Conservation (phyloP, 2,329 filamentous ascomycete genomes). For the Penicillium crustosum region DNA sequence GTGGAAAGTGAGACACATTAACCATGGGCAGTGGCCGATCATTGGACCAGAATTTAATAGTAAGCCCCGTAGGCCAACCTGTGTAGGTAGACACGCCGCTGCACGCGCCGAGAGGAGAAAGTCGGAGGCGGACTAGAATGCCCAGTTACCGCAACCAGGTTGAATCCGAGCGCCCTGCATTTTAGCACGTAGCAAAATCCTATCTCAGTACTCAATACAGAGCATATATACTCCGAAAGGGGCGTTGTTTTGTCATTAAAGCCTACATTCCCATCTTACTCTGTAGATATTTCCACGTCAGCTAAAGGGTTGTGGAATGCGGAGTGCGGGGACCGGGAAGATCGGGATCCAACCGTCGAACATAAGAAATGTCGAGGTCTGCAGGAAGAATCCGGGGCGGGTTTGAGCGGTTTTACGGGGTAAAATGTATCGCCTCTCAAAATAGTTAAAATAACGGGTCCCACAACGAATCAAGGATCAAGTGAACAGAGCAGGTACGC, state of each 20-base stretch:
- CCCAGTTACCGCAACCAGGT: constrained; percentile 1
- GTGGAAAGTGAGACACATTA: neutral
- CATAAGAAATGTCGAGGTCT: neutral
- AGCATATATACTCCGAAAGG: neutral
- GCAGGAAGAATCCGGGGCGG: constrained; percentile 9
- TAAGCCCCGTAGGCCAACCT: neutral
- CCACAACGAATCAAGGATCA: neutral
- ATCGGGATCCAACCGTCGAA: constrained; percentile 16
- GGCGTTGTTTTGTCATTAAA: neutral
- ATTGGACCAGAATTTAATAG: neutral
- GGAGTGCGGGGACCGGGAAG: constrained; percentile 21
- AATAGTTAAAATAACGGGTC: neutral
- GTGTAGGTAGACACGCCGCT: neutral
- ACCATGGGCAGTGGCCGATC: neutral
- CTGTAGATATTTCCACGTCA: neutral
- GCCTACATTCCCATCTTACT: neutral
- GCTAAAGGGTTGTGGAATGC: constrained; percentile 8
- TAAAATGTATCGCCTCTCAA: neutral
- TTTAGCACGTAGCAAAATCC: neutral
- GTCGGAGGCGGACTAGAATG: neutral
- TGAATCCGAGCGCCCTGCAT: neutral
- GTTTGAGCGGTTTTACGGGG: neutral
- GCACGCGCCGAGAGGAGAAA: neutral
- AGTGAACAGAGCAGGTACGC: neutral
- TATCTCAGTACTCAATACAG: neutral